These are phyloP conservation scores for Penicillium sp. DNA, from an alignment of 2,329 filamentous ascomycete species.

Conservation along the genomic window DNA sequence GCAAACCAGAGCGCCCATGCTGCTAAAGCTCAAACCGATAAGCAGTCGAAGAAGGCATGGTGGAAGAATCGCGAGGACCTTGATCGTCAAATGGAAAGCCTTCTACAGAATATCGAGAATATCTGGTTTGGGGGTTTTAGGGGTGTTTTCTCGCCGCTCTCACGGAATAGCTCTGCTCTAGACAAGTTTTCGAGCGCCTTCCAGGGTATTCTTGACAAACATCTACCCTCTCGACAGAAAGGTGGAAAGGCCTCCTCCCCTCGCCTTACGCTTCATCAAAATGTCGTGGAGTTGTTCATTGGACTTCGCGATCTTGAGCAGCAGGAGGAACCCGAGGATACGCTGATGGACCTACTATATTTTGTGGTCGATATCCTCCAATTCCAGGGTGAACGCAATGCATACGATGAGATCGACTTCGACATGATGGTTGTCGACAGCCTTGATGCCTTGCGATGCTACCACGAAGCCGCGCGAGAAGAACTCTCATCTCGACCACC, in stretches of 20 bases:
- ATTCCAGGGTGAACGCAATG: conserved; percentile 92
- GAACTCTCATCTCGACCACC: conserved; percentile 32
- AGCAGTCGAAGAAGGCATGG: conserved; percentile 75
- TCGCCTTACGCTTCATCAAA: conserved; percentile 54
- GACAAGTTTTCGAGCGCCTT: conserved; percentile 73
- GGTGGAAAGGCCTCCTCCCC: conserved; percentile 51
- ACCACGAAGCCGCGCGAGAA: conserved; percentile 54
- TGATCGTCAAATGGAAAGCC: conserved; percentile 68
- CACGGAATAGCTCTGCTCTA: conserved; percentile 59
- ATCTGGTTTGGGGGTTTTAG: conserved; percentile 94
- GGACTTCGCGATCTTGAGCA: conserved; percentile 70
- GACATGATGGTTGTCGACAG: conserved; percentile 85
- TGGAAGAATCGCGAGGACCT: conserved; percentile 80
- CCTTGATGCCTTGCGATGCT: conserved; percentile 73
- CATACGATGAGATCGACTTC: conserved; percentile 96
- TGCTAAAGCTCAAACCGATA: conserved; percentile 64
- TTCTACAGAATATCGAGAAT: conserved; percentile 80
- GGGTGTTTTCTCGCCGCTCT: conserved; percentile 79
- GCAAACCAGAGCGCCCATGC: conserved; percentile 81
- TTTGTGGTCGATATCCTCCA: conserved; percentile 95
- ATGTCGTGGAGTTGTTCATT: conserved; percentile 81
- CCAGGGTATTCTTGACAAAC: conserved; percentile 70
- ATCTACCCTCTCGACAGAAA: conserved; percentile 73
- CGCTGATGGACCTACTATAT: conserved; percentile 86
- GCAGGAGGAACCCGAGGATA: conserved; percentile 76